Evolutionary conservation across 768 basidiomycete species (phyloP).

Genomic region (Hypsizygus marmoreus): DNA sequence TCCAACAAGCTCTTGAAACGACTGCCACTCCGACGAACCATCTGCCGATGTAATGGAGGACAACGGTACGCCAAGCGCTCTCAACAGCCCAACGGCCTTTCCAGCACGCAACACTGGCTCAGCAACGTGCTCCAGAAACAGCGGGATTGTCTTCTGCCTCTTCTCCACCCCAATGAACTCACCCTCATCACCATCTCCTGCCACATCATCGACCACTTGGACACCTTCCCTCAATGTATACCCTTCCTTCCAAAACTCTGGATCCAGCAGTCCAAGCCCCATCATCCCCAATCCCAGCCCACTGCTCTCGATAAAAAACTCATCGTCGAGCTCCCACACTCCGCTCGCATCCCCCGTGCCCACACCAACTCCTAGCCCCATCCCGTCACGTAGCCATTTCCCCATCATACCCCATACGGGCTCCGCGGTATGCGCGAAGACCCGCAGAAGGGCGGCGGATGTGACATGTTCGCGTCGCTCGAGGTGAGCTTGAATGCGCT

Average conservation of each 20-base stretch:
- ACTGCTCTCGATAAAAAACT: slow-evolving; percentile 81
- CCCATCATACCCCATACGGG: slow-evolving; percentile 76
- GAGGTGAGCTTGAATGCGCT: slow-evolving; percentile 55
- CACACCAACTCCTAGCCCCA: slow-evolving; percentile 49
- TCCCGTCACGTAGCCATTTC: slow-evolving; percentile 73
- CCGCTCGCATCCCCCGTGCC: slow-evolving; percentile 26
- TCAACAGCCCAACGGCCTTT: slow-evolving; percentile 75
- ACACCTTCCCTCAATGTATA: slow-evolving; percentile 55
- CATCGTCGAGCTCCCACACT: slow-evolving; percentile 56
- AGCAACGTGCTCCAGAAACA: slow-evolving; percentile 64
- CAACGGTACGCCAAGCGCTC: slow-evolving; percentile 50
- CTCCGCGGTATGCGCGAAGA: slow-evolving; percentile 65
- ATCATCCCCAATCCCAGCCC: slow-evolving; percentile 54
- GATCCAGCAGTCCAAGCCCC: slow-evolving; percentile 56
- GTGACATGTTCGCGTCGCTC: slow-evolving; percentile 59
- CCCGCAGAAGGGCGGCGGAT: slow-evolving; percentile 56
- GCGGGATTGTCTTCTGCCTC: slow-evolving; percentile 46
- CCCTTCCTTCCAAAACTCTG: slow-evolving; percentile 80
- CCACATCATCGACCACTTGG: slow-evolving; percentile 27
- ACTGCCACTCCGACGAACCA: slow-evolving; percentile 36
- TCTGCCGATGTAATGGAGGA: slow-evolving; percentile 17
- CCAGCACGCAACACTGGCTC: slow-evolving; percentile 64
- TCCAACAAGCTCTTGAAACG: slow-evolving; percentile 42
- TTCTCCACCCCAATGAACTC: slow-evolving; percentile 12
- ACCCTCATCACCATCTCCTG: slow-evolving; percentile 13